Conservation (phyloP, 495 filamentous ascomycete species). For the Neurospora sublineolata region DNA sequence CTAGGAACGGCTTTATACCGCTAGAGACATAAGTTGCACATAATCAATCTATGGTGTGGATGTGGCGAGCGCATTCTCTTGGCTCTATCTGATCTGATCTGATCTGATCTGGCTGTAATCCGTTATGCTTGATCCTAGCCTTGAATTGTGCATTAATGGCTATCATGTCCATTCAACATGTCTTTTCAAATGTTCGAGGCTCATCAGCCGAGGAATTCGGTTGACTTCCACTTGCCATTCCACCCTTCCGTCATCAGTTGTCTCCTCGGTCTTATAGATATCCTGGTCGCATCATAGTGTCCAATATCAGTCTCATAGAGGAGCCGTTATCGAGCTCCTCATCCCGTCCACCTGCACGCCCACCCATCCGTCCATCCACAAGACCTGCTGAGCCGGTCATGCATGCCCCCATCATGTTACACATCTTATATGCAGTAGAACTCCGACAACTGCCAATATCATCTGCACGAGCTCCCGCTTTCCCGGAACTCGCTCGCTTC, state of each 20-base stretch:
- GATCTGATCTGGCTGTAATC: background rate
- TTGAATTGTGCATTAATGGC: background rate
- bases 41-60: background rate
- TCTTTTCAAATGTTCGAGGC: background rate
- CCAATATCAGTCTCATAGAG: background rate
- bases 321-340: background rate
- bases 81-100: background rate
- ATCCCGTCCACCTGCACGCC: background rate
- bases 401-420: background rate
- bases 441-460: constrained; percentile 2
- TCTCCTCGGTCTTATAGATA: background rate
- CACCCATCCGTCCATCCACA: background rate
- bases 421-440: background rate
- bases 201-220: background rate
- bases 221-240: background rate
- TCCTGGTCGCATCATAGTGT: background rate
- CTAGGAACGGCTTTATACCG: background rate
- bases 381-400: background rate
- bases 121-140: background rate
- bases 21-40: background rate
- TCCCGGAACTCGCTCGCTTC: constrained; percentile 9
- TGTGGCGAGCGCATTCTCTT: background rate
- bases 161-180: background rate
- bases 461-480: background rate
- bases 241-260: background rate